A percentile compares a stretch with the other conserved stretches of the same genome.
Evolutionary conservation across 2,329 filamentous ascomycete genomes (phyloP).

Genomic region (Grosmannia clavigera): DNA sequence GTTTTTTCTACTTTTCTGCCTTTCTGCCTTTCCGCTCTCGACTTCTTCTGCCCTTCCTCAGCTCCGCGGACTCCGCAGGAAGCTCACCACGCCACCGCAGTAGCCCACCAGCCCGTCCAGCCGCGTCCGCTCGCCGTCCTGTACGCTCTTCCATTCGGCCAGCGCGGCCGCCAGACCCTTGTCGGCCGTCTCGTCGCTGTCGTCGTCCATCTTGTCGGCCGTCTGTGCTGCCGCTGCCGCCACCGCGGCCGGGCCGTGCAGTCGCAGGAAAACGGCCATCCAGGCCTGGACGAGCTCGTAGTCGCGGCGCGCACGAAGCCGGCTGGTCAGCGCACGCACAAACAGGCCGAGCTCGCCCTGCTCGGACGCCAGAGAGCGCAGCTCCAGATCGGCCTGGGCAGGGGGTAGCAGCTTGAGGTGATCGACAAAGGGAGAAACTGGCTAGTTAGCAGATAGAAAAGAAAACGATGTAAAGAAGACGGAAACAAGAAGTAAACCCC

Average conservation of each 20-base stretch:
- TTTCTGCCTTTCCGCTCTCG: neutral
- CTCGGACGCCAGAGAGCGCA: constrained; percentile 54
- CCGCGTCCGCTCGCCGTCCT: constrained; percentile 58
- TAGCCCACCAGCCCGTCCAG: constrained; percentile 72
- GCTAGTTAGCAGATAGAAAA: neutral
- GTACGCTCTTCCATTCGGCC: constrained; percentile 56
- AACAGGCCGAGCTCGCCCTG: constrained; percentile 68
- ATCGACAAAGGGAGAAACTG: constrained; percentile 56
- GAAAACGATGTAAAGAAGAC: neutral
- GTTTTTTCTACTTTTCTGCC: neutral
- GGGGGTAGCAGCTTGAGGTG: constrained; percentile 74
- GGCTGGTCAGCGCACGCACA: constrained; percentile 62
- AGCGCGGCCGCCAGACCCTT: constrained; percentile 30
- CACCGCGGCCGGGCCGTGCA: constrained; percentile 39
- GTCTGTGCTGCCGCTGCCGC: constrained; percentile 16
- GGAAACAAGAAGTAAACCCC: neutral
- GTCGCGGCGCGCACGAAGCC: constrained; percentile 58
- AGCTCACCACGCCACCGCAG: constrained; percentile 73
- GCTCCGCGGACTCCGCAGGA: constrained; percentile 54
- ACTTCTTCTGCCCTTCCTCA: constrained; percentile 15
- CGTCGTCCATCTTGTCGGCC: constrained; percentile 40
- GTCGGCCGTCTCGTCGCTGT: constrained; percentile 29
- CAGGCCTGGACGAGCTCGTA: constrained; percentile 93
- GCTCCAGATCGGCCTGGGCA: constrained; percentile 77
- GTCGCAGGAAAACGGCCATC: constrained; percentile 86